Percentiles rank a stretch among this genome's conserved stretches.
phyloP scores from a whole-genome alignment of 108 stramenopile species.

The Nannochloropsis gaditana region DNA sequence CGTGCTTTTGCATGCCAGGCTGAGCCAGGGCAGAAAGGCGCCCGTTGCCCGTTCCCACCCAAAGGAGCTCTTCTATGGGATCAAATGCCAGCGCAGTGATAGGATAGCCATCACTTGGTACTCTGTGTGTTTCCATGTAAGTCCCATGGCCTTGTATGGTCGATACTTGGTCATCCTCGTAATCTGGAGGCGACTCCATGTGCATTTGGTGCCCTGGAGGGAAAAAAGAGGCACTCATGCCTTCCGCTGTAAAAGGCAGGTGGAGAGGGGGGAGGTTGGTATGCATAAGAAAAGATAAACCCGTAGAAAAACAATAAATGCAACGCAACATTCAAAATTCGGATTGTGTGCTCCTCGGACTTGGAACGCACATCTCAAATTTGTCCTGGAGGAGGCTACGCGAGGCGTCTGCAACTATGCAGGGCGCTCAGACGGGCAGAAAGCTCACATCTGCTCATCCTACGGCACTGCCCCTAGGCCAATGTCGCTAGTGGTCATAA shows the following conservation, averaged over 20 bases:
- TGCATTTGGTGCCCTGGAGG: neutral
- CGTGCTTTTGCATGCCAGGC: conserved; percentile 37
- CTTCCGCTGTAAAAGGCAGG: neutral
- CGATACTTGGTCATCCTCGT: conserved; percentile 24
- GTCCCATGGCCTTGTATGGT: neutral
- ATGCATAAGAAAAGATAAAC: neutral
- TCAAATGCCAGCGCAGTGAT: conserved; percentile 43
- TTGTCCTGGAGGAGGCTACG: no score
- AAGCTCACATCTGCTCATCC: no score
- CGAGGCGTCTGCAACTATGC: no score
- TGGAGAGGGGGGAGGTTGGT: neutral
- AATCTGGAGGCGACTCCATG: conserved; percentile 25
- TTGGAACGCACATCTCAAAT: no score
- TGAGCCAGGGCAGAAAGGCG: conserved; percentile 34
- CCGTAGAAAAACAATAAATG: no score
- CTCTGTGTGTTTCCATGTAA: conserved; percentile 33
- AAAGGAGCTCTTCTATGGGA: conserved; percentile 46
- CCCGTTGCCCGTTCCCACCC: conserved; percentile 46
- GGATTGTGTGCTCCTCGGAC: no score
- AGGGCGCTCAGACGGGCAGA: no score
- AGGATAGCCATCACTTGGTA: conserved; percentile 30
- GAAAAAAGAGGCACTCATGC: conserved; percentile 2
- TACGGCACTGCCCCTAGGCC: no score
- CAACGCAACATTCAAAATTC: no score
- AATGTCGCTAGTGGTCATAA: no score